Evolutionary conservation across 257 asterid species (phyloP).

Genomic region (Solanum arcanum): DNA sequence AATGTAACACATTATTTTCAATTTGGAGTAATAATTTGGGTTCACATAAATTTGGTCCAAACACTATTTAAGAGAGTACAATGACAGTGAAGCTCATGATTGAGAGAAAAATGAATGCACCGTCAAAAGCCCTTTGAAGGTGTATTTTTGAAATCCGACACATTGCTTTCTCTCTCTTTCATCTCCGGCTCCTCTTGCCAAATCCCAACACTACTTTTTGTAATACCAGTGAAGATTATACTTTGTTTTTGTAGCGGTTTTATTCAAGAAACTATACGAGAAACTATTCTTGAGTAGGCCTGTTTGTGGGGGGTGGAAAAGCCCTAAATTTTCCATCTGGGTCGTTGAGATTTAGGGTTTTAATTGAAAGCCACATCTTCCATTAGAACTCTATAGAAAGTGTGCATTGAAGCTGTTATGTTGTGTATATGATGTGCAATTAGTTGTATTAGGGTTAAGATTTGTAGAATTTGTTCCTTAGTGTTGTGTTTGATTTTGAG

Average conservation of each 20-base stretch:
- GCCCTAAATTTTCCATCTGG: conserved; percentile 21
- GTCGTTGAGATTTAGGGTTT: conserved; percentile 31
- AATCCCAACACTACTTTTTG: background rate
- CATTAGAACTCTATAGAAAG: background rate
- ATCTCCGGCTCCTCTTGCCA: background rate
- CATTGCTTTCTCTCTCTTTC: conserved; percentile 2
- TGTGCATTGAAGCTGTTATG: conserved; percentile 6
- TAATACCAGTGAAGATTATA: background rate
- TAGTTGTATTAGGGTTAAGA: background rate
- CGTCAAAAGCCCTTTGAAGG: conserved; percentile 5
- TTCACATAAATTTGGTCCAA: background rate
- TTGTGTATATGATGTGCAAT: background rate
- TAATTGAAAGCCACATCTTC: background rate
- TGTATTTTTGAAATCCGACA: conserved; percentile 15
- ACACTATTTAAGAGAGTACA: background rate
- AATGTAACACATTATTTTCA: background rate
- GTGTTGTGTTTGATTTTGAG: conserved; percentile 6
- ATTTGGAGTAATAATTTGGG: background rate
- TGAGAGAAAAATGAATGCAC: background rate
- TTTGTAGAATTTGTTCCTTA: conserved; percentile 9
- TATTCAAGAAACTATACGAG: background rate
- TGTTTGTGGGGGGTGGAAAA: conserved; percentile 4
- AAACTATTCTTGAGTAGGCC: background rate
- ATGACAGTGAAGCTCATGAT: background rate
- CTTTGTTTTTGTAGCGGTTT: background rate